phyloP scores from a whole-genome alignment of 192 early-diverging fungal genomes.

The Coemansia sp. region DNA sequence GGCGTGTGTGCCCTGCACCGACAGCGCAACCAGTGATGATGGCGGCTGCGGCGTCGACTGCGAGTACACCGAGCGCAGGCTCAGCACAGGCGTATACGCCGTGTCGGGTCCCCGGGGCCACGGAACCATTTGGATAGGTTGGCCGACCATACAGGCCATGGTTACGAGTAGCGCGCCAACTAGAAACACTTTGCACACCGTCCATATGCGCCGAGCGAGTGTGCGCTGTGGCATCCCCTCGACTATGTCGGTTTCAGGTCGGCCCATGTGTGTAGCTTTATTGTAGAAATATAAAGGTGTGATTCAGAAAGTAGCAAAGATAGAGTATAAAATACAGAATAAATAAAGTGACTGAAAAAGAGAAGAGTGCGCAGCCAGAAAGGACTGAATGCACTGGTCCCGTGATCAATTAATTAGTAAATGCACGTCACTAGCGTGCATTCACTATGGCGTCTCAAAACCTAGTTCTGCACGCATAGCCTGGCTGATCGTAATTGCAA shows the following conservation, averaged over 20 bases:
- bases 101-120: conserved; percentile 16
- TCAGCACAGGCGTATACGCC: conserved; percentile 20
- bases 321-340: background rate
- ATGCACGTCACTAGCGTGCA: background rate
- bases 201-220: background rate
- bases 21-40: conserved; percentile 32
- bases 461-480: too few relatives aligned
- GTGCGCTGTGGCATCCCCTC: background rate
- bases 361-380: background rate
- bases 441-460: background rate
- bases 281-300: background rate
- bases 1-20: conserved; percentile 38
- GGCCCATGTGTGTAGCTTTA: background rate
- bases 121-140: conserved; percentile 35
- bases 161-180: conserved; percentile 8
- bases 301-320: background rate
- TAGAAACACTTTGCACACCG: background rate
- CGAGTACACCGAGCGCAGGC: conserved; percentile 43
- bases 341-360: background rate
- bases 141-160: conserved; percentile 21
- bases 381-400: background rate
- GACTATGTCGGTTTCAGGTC: background rate
- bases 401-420: background rate
- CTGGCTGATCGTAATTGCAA: background rate
- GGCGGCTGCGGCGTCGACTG: conserved; percentile 50